phyloP scores from a whole-genome alignment of 495 filamentous ascomycete genomes.

The Haplographium delicatum region DNA sequence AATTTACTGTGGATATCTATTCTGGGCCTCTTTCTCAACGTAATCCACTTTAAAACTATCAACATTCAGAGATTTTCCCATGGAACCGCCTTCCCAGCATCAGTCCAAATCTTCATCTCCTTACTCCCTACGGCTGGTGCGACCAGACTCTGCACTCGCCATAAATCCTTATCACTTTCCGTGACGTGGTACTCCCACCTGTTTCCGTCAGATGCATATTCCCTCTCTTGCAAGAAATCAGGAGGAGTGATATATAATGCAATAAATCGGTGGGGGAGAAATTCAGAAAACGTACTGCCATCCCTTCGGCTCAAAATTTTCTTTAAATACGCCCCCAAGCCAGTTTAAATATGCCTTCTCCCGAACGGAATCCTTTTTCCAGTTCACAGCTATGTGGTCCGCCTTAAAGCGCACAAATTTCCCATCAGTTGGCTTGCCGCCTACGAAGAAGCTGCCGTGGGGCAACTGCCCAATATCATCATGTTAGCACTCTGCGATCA shows the following conservation, averaged over 20 bases:
- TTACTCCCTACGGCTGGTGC: constrained; percentile 10
- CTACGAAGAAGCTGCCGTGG: constrained; percentile 10
- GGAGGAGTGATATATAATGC: too few relatives aligned
- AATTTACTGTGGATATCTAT: too few relatives aligned
- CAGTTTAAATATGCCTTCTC: constrained; percentile 14
- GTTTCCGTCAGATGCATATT: too few relatives aligned
- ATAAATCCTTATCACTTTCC: constrained; percentile 9
- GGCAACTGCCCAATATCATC: constrained; percentile 7
- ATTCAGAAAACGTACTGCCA: constrained; percentile 14
- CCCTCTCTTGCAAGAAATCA: too few relatives aligned
- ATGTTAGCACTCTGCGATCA: too few relatives aligned
- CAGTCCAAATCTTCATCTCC: constrained; percentile 12
- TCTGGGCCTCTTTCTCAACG: too few relatives aligned
- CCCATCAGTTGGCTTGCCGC: constrained; percentile 6
- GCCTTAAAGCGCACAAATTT: constrained; percentile 19
- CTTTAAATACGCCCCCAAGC: constrained; percentile 11
- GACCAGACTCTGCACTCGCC: constrained; percentile 15
- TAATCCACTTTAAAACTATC: too few relatives aligned
- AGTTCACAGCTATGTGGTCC: constrained; percentile 21
- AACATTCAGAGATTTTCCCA: too few relatives aligned
- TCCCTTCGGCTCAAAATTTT: constrained; percentile 14
- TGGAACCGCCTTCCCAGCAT: constrained; percentile 13
- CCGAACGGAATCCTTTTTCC: neutral
- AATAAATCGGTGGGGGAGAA: neutral
- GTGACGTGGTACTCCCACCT: constrained; percentile 17